Conservation (phyloP, 169 alveolate species). For the Plasmodium vivax region DNA sequence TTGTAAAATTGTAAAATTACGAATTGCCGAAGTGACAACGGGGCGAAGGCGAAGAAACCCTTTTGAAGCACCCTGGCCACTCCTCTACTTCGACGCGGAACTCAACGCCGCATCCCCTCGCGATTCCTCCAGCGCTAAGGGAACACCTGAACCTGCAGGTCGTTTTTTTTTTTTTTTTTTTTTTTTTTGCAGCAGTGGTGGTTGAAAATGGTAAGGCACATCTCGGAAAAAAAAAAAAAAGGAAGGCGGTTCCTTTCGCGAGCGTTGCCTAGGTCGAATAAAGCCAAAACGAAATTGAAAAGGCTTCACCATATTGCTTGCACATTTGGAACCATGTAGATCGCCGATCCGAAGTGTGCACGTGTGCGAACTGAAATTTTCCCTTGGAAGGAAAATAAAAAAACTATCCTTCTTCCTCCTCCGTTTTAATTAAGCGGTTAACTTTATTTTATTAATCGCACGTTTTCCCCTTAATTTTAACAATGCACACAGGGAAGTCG, state of each 20-base stretch:
- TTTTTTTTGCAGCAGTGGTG: not conserved
- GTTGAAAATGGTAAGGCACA: too few relatives aligned
- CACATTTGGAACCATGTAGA: not conserved
- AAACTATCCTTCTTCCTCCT: not conserved
- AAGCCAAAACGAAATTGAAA: not conserved
- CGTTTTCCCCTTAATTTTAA: not conserved
- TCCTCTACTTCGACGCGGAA: not conserved
- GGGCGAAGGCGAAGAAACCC: not conserved
- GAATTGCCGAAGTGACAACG: not conserved
- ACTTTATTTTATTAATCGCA: not conserved
- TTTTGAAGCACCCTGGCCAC: not conserved
- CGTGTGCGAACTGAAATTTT: not conserved
- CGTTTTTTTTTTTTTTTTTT: not conserved
- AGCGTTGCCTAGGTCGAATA: not conserved
- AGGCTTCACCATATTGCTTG: not conserved
- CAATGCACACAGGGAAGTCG: not conserved
- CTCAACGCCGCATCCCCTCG: not conserved
- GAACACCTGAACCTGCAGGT: not conserved
- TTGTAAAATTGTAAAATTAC: too few relatives aligned
- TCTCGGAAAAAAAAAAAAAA: not conserved
- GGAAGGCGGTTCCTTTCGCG: not conserved
- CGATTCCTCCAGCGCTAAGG: not conserved
- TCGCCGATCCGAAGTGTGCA: not conserved
- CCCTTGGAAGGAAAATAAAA: not conserved
- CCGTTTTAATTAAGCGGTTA: not conserved